phyloP scores from a whole-genome alignment of 192 early-diverging fungal genomes.

The Linnemannia zychae region DNA sequence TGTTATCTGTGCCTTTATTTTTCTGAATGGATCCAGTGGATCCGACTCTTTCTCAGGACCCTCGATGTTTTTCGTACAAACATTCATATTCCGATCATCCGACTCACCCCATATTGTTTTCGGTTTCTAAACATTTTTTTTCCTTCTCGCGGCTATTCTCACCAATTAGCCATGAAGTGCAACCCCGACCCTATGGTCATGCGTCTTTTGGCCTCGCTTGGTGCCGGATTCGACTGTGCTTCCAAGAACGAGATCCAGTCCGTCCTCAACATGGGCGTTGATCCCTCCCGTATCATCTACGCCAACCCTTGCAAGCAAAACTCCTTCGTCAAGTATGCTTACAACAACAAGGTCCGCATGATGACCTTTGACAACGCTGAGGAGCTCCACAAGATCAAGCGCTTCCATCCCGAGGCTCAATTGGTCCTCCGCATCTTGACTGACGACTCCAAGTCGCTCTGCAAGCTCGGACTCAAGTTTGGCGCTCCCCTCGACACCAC shows the following conservation, averaged over 20 bases:
- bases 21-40: conserved; percentile 16
- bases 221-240: conserved; percentile 96
- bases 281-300: conserved; percentile 87
- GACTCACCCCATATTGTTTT: neutral
- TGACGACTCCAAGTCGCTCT: conserved; percentile 92
- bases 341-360: conserved; percentile 81
- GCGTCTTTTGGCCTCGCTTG: conserved; percentile 81
- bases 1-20: conserved; percentile 6
- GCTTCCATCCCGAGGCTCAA: conserved; percentile 81
- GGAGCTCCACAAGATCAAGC: conserved; percentile 94
- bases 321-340: conserved; percentile 92
- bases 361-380: conserved; percentile 99
- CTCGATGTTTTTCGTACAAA: neutral
- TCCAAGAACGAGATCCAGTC: conserved; percentile 90
- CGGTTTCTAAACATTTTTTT: neutral
- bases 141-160: neutral
- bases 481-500: conserved; percentile 85
- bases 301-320: conserved; percentile 98
- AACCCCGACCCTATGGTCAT: conserved; percentile 91
- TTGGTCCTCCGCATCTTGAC: conserved; percentile 93
- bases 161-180: conserved; percentile 88
- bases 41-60: conserved; percentile 14
- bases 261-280: conserved; percentile 79
- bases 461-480: conserved; percentile 95
- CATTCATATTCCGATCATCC: conserved; percentile 1